Percentiles rank a stretch among this genome's conserved stretches.
phyloP scores from a whole-genome alignment of 2,329 filamentous ascomycete species.

The Botrytis pseudocinerea region DNA sequence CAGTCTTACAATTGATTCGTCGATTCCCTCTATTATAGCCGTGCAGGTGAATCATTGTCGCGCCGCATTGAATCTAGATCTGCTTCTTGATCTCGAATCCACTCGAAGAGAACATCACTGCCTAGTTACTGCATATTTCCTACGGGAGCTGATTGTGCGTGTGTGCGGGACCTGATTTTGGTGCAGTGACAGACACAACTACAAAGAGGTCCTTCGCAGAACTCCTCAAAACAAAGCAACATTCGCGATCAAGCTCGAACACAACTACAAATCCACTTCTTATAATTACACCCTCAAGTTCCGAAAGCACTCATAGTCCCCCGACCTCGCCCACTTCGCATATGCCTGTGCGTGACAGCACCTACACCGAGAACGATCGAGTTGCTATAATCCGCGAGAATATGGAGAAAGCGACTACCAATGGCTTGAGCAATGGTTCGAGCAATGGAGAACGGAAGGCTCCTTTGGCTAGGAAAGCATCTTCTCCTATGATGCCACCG shows the following conservation, averaged over 20 bases:
- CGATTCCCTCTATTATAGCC: not conserved
- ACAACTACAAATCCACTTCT: slow-evolving; percentile 21
- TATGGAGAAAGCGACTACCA: slow-evolving; percentile 24
- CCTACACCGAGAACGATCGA: slow-evolving; percentile 1
- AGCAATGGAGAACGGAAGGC: slow-evolving; percentile 24
- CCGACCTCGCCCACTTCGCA: slow-evolving; percentile 24
- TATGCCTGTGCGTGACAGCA: slow-evolving; percentile 14
- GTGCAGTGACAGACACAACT: slow-evolving; percentile 21
- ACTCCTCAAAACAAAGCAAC: slow-evolving; percentile 9
- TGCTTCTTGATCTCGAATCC: not conserved
- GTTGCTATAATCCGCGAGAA: slow-evolving; percentile 19
- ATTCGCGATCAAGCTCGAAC: slow-evolving; percentile 22
- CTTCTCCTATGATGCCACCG: slow-evolving; percentile 72
- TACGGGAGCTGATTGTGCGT: not conserved
- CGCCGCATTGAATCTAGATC: not conserved
- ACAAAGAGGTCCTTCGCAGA: slow-evolving; percentile 15
- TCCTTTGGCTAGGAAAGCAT: slow-evolving; percentile 52
- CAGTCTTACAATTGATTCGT: not conserved
- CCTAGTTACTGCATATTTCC: not conserved
- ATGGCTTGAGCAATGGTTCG: slow-evolving; percentile 29
- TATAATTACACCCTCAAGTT: slow-evolving; percentile 24
- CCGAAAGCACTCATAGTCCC: slow-evolving; percentile 22
- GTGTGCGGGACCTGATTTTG: not conserved
- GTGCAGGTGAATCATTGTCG: not conserved
- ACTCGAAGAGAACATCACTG: not conserved